Evolutionary conservation across 257 asterid genomes (phyloP).

Genomic region (Vinca minor): DNA sequence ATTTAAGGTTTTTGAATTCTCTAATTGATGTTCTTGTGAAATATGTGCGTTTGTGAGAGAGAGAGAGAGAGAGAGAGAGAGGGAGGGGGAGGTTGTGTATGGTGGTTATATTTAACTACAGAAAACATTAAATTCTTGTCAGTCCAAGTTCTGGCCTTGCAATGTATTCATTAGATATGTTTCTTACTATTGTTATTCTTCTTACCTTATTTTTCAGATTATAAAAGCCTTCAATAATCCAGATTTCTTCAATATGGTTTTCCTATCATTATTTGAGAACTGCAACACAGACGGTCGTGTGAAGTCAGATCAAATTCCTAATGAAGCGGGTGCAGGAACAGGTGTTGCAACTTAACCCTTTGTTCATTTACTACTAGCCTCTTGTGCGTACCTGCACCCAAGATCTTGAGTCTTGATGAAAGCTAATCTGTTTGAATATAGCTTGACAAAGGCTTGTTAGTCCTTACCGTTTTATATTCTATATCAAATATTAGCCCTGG

Average conservation of each 20-base stretch:
- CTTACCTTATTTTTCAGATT: slow-evolving; percentile 37
- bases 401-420: neutral
- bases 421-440: neutral
- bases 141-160: neutral
- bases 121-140: neutral
- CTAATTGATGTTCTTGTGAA: no score
- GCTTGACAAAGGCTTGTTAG: neutral
- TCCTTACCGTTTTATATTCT: neutral
- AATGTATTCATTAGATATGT: neutral
- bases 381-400: neutral
- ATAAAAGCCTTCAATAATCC: slow-evolving; percentile 67
- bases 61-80: no score
- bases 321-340: slow-evolving; percentile 37
- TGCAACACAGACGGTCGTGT: slow-evolving; percentile 34
- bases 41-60: no score
- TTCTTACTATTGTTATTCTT: slow-evolving; percentile 18
- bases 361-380: neutral
- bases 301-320: slow-evolving; percentile 32
- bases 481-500: neutral
- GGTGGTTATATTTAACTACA: neutral
- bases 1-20: no score
- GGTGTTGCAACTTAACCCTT: slow-evolving; percentile 31
- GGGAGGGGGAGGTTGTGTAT: neutral
- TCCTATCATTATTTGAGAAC: slow-evolving; percentile 66
- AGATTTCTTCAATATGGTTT: slow-evolving; percentile 57